Evolutionary conservation across 768 basidiomycete genomes (phyloP), one percentile per base, ranked within the genome.

Genomic region (Cystobasidium tubakii): DNA sequence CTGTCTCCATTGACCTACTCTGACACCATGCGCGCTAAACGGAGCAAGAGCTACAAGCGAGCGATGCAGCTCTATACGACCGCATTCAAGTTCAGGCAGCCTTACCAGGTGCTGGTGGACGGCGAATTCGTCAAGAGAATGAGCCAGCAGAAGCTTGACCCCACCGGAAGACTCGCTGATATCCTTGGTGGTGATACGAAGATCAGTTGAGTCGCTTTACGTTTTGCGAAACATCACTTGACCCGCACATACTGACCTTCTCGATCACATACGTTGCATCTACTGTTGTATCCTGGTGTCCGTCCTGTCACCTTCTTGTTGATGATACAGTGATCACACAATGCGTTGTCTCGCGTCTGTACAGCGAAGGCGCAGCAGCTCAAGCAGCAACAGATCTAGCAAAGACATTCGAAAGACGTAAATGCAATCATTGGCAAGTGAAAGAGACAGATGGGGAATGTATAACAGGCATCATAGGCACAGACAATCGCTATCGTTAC

Each of bases 341-440:
- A 80, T 99, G 96, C 81, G 95, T 89, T 80, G 92, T 99, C 50
- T 88, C 93, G 77, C 91, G 92, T 79, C 85, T 99, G 1, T 98
- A 99, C 82, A 85, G 2, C 25, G 86, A 89, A 71, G 93, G 92
- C 15, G 87, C 85, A 73, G 79, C 84, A 0, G 85, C 86, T 34
- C 93, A 97, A 79, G 82, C 86, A 0, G 86, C 88, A 0, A 88
- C 92, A 0, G 91, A 96, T 80, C 84, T 96, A 53, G 95, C 96
- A 1, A 98, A 97, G 82, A 86, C 84, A 0, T 97, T 96, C 77
- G 95, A 97, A 82, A 85, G 95, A 72, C 81, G 96, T 76, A 92
- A 90, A 82, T 99, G 96, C 81, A 97, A 97, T 80, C 96, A 99
- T 80, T 85, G 88, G 75, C 90, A 93, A 78, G 84, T 89, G n/a